These are phyloP conservation scores for Hygrophila difformis DNA, from an alignment of 257 asterid species.

Conservation along the genomic window DNA sequence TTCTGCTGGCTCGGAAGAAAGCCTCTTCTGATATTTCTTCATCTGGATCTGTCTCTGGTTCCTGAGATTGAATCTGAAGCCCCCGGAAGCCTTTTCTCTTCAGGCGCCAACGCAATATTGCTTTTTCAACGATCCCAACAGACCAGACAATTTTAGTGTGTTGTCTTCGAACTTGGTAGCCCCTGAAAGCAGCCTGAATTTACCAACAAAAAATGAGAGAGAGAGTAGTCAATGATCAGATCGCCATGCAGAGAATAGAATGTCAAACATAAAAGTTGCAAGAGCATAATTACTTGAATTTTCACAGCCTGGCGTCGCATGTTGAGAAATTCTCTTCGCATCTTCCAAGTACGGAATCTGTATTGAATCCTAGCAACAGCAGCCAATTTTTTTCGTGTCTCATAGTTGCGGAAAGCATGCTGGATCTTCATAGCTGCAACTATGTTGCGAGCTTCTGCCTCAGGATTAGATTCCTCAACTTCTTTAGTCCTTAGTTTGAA, in stretches of 20 bases:
- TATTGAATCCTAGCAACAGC: constrained; percentile 92
- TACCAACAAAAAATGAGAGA: no score
- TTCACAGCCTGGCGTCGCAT: constrained; percentile 74
- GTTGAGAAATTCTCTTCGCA: constrained; percentile 71
- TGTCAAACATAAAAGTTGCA: not conserved
- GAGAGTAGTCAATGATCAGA: not conserved
- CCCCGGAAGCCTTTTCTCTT: constrained; percentile 95
- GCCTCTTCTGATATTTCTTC: constrained; percentile 64
- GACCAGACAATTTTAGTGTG: constrained; percentile 76
- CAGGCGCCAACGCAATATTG: constrained; percentile 84
- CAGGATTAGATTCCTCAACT: constrained; percentile 57
- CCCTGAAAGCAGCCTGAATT: constrained; percentile 73
- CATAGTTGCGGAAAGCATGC: constrained; percentile 82
- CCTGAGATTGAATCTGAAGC: constrained; percentile 46
- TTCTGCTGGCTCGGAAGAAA: constrained; percentile 85
- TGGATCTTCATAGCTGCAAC: constrained; percentile 98
- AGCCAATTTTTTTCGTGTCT: constrained; percentile 51
- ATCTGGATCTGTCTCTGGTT: constrained; percentile 23
- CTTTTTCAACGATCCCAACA: constrained; percentile 90
- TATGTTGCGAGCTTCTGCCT: constrained; percentile 72
- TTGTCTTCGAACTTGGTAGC: constrained; percentile 72
- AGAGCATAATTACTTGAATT: constrained; percentile 55
- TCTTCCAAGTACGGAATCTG: constrained; percentile 86
- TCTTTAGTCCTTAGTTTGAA: constrained; percentile 37
- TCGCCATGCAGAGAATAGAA: not conserved